phyloP scores from a whole-genome alignment of 192 early-diverging fungal genomes.

The Ramicandelaber brevisporus region DNA sequence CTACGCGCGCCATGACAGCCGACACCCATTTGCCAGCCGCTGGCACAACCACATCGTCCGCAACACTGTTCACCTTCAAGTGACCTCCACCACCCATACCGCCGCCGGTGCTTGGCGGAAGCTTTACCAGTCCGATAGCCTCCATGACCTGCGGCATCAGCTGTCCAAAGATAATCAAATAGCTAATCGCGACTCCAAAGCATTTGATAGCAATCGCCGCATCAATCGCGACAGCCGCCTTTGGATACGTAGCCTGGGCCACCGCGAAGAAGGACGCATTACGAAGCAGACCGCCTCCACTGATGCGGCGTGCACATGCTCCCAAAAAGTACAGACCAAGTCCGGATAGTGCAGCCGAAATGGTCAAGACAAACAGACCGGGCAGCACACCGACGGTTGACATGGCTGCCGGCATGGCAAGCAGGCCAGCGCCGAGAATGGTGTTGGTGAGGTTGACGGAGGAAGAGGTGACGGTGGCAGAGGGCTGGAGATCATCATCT shows the following conservation, averaged over 20 bases:
- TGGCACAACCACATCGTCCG: slow-evolving; percentile 1
- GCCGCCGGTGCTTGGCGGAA: too few species aligned
- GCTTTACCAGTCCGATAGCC: slow-evolving; percentile 11
- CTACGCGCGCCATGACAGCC: too few species aligned
- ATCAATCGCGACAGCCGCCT: slow-evolving; percentile 72
- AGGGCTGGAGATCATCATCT: slow-evolving; percentile 13
- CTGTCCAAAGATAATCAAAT: slow-evolving; percentile 86
- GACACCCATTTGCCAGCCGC: slow-evolving; percentile 1
- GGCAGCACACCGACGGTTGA: slow-evolving; percentile 57
- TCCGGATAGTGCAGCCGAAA: slow-evolving; percentile 44
- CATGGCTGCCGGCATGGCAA: slow-evolving; percentile 86
- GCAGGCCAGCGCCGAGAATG: slow-evolving; percentile 88
- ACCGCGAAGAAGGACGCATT: slow-evolving; percentile 75
- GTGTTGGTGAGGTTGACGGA: slow-evolving; percentile 81
- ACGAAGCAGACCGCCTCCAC: too few species aligned
- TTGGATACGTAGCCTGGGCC: slow-evolving; percentile 74
- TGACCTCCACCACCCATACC: slow-evolving; percentile 6
- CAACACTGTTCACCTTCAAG: slow-evolving; percentile 3
- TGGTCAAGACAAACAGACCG: slow-evolving; percentile 54
- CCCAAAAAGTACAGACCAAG: slow-evolving; percentile 72
- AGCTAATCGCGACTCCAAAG: slow-evolving; percentile 87
- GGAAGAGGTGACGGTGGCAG: slow-evolving; percentile 36
- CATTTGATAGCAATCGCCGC: slow-evolving; percentile 96
- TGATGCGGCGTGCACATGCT: slow-evolving; percentile 40
- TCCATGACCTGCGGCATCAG: slow-evolving; percentile 51